These are phyloP conservation scores for Cladosporium halotolerans DNA, from an alignment of 2,329 filamentous ascomycete species.

Conservation along the genomic window DNA sequence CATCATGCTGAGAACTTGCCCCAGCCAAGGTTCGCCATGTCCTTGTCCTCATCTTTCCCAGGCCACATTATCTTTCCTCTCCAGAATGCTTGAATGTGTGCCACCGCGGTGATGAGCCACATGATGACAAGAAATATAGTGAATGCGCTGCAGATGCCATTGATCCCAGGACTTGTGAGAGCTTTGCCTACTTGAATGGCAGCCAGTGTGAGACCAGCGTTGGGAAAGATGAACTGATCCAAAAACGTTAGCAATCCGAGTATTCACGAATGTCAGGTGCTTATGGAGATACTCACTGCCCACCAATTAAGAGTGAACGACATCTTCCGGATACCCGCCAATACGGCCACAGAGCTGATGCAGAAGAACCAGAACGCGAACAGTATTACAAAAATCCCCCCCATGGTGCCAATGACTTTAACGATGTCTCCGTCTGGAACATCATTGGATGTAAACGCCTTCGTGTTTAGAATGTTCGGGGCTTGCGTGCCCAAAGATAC, in stretches of 20 bases:
- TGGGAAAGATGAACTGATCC: conserved; percentile 55
- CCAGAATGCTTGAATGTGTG: conserved; percentile 46
- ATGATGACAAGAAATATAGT: conserved; percentile 49
- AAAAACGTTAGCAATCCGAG: not conserved
- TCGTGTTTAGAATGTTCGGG: conserved; percentile 2
- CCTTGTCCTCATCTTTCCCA: conserved; percentile 53
- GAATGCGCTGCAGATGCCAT: conserved; percentile 51
- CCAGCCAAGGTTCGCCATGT: conserved; percentile 8
- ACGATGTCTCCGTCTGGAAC: conserved; percentile 18
- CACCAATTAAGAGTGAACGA: conserved; percentile 48
- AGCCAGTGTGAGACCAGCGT: conserved; percentile 57
- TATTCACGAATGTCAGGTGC: not conserved
- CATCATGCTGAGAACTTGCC: conserved; percentile 7
- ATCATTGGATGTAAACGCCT: conserved; percentile 11
- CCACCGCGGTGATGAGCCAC: conserved; percentile 49
- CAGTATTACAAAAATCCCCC: conserved; percentile 43
- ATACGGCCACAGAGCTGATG: conserved; percentile 17
- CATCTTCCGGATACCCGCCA: conserved; percentile 19
- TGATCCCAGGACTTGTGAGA: conserved; percentile 46
- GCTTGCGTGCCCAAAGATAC: conserved; percentile 18
- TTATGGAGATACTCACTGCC: conserved; percentile 30
- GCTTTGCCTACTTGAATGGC: conserved; percentile 49
- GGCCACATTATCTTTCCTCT: conserved; percentile 50
- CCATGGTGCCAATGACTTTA: conserved; percentile 21
- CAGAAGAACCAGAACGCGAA: conserved; percentile 44